Conservation (phyloP, 2,329 filamentous ascomycete species). For the Penicillium sp. region DNA sequence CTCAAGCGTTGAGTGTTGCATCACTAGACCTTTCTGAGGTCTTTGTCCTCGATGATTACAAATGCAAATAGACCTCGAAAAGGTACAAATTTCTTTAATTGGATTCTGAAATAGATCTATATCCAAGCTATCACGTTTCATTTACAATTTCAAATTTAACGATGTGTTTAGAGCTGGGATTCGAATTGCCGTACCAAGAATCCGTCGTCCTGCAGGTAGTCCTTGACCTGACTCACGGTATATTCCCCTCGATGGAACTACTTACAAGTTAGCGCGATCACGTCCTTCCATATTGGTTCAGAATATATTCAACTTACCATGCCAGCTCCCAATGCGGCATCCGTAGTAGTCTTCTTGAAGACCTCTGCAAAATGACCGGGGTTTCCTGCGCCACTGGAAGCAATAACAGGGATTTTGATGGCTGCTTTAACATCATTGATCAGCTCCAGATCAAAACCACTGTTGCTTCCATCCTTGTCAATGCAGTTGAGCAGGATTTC, state of each 20-base stretch:
- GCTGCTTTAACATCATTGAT: constrained; percentile 84
- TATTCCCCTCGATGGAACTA: constrained; percentile 92
- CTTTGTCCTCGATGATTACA: not conserved
- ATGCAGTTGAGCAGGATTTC: constrained; percentile 98
- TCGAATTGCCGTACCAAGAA: constrained; percentile 81
- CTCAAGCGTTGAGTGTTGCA: not conserved
- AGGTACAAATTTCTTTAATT: not conserved
- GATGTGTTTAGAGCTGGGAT: constrained; percentile 25
- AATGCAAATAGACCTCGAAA: too few relatives aligned
- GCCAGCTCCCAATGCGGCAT: constrained; percentile 90
- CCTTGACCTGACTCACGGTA: constrained; percentile 91
- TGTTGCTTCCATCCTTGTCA: constrained; percentile 92
- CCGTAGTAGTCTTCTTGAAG: constrained; percentile 79
- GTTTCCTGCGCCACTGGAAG: constrained; percentile 85
- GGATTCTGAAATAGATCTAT: not conserved
- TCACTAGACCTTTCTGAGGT: not conserved
- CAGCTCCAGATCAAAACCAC: constrained; percentile 90
- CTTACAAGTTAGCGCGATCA: not conserved
- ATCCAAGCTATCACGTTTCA: not conserved
- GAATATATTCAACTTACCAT: constrained; percentile 60
- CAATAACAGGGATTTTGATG: constrained; percentile 90
- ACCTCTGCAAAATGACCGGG: constrained; percentile 89
- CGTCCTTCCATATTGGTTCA: not conserved
- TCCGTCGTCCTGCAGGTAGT: constrained; percentile 69
- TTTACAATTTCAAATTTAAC: not conserved